A percentile compares a stretch with the other conserved stretches of the same genome.
phyloP scores from a whole-genome alignment of 768 basidiomycete genomes.

The Asterophora parasitica region DNA sequence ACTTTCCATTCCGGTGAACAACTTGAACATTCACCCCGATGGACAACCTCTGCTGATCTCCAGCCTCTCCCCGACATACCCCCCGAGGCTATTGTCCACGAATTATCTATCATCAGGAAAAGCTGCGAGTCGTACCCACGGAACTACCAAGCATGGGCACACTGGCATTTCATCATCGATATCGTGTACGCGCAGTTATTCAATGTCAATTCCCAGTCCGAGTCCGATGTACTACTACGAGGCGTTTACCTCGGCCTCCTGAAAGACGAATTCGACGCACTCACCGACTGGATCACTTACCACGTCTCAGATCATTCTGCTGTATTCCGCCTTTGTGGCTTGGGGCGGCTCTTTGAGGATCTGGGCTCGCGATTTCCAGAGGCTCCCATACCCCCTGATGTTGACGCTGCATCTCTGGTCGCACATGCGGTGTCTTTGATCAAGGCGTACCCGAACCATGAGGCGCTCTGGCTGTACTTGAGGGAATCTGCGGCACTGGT shows the following conservation, averaged over 20 bases:
- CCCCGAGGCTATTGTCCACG: constrained; percentile 33
- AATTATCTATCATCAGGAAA: constrained; percentile 41
- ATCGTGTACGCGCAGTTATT: constrained; percentile 19
- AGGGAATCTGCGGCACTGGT: constrained; percentile 21
- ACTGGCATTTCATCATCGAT: constrained; percentile 49
- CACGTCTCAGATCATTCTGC: constrained; percentile 69
- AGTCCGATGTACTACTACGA: constrained; percentile 3
- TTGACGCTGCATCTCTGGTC: constrained; percentile 15
- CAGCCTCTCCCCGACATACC: constrained; percentile 30
- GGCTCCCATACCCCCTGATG: background rate
- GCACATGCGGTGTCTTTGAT: constrained; percentile 49
- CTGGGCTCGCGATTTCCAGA: constrained; percentile 8
- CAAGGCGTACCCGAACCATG: constrained; percentile 47
- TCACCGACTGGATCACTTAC: constrained; percentile 51
- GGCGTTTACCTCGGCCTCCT: constrained; percentile 28
- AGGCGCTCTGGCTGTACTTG: constrained; percentile 63
- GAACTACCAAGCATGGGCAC: constrained; percentile 72
- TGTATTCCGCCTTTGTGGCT: constrained; percentile 45
- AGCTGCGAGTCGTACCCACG: constrained; percentile 63
- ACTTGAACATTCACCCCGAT: constrained; percentile 8
- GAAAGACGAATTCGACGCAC: constrained; percentile 29
- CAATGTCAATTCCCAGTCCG: background rate
- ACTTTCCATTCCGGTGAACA: background rate
- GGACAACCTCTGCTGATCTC: constrained; percentile 23
- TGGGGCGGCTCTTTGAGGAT: constrained; percentile 28